Evolutionary conservation across 257 asterid species (phyloP), one percentile per base, ranked within the genome.

Genomic region (Dorcoceras hygrometricum): DNA sequence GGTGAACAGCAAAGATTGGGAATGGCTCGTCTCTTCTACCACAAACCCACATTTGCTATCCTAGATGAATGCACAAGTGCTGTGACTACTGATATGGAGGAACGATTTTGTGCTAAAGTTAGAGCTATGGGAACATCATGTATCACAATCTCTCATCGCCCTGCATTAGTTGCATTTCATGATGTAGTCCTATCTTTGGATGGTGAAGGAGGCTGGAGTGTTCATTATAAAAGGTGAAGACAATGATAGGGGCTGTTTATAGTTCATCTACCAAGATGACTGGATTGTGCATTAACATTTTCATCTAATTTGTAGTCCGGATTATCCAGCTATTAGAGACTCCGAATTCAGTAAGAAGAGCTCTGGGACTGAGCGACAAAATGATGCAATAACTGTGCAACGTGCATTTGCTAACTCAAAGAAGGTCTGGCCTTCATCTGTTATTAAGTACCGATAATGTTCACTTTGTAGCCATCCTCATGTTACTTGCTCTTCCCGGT

Each of bases 21-120:
- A 79, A 94, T 94, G 99, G 99, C 99, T 78, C 92, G 99, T 76
- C 96, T 94, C 66, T 94, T 94, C 81, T 94, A 90, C 87, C 99
- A 94, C 70, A 94, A 85, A 63, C 99, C 99, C 55, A 94, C 85
- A 79, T 94, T 90, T 76, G 99, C 99, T 43, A 94, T 94, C 75
- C 87, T 94, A 60, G 99, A 94, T 66, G 97, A 94, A 68, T 94
- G 99, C 79, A 94, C 99, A 20, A 94, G 99, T 83, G 99, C 99
- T 31, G 99, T 94, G 74, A 94, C 99, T 68, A 94, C 95, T 32
- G 99, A 90, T 80, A 94, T 94, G 99, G 99, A 94, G 79, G 95
- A 90, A 59, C 95, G 97, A 48, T 94, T 94, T 83, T 94, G 99
- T 78, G 81, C 92, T 57, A 85, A 90, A 84, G 99, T 94, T 65